These are phyloP conservation scores for Oxyria digyna DNA, from an alignment of 148 eudicot genomes.

Conservation along the genomic window DNA sequence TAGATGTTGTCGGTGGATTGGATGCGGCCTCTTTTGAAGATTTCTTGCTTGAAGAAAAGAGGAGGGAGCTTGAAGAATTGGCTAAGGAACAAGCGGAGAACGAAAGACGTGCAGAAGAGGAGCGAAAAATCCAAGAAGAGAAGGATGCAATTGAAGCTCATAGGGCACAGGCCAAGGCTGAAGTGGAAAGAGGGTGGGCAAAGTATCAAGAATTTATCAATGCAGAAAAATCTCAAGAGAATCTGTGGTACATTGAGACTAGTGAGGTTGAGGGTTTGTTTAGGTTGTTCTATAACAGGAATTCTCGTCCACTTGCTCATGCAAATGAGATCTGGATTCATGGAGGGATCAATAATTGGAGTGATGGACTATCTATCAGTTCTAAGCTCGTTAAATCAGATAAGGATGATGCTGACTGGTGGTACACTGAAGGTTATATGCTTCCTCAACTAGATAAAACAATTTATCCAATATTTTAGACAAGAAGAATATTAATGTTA, in stretches of 20 bases:
- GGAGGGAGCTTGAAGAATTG: conserved; percentile 62
- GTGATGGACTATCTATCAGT: conserved; percentile 61
- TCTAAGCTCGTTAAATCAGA: conserved; percentile 52
- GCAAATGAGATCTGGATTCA: conserved; percentile 84
- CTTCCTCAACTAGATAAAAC: no score
- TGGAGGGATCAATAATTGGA: conserved; percentile 86
- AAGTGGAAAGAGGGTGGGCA: conserved; percentile 39
- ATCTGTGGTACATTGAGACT: conserved; percentile 66
- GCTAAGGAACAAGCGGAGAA: conserved; percentile 65
- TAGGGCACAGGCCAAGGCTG: conserved; percentile 67
- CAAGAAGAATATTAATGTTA: not conserved
- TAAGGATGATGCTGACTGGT: conserved; percentile 57
- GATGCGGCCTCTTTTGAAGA: conserved; percentile 58
- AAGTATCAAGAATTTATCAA: conserved; percentile 33
- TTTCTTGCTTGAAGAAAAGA: conserved; percentile 88
- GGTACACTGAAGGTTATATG: conserved; percentile 69
- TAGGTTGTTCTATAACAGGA: conserved; percentile 62
- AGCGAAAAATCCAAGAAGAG: conserved; percentile 61
- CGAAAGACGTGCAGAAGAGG: conserved; percentile 67
- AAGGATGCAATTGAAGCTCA: conserved; percentile 70
- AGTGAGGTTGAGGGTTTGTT: conserved; percentile 52
- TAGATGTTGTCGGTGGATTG: conserved; percentile 70
- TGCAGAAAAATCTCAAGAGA: conserved; percentile 31
- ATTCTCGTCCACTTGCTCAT: conserved; percentile 71
- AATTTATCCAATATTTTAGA: no score